Conservation (phyloP, 2,329 filamentous ascomycete species). For the Blumeria graminis region DNA sequence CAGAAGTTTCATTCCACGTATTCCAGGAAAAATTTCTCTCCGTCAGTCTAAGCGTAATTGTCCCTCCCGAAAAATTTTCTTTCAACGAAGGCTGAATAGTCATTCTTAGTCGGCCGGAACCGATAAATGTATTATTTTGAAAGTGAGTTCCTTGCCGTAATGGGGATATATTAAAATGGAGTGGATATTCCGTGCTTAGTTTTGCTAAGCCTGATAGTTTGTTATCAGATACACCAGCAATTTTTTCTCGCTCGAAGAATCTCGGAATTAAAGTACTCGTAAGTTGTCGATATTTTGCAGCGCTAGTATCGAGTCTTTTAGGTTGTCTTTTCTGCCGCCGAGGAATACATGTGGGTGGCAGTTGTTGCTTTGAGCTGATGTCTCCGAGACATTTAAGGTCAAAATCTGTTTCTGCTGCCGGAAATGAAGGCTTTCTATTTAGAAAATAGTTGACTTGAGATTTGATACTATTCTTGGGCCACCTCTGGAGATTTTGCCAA, state of each 20-base stretch:
- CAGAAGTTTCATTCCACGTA: conserved; percentile 29
- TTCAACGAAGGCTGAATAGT: not conserved
- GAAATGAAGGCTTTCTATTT: conserved; percentile 6
- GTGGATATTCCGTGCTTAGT: conserved; percentile 34
- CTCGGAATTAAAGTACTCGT: conserved; percentile 12
- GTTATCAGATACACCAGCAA: conserved; percentile 6
- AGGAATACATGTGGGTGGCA: not conserved
- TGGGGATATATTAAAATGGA: conserved; percentile 38
- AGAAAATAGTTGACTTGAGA: conserved; percentile 18
- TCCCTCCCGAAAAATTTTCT: not conserved
- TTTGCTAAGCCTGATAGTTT: conserved; percentile 31
- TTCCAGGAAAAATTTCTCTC: conserved; percentile 28
- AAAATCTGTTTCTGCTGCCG: conserved; percentile 3
- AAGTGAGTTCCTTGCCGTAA: conserved; percentile 31
- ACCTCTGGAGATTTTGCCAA: conserved; percentile 21
- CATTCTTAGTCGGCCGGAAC: conserved; percentile 22
- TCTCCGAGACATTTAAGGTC: not conserved
- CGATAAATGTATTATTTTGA: conserved; percentile 33
- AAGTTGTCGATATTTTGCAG: conserved; percentile 15
- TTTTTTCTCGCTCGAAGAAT: conserved; percentile 7
- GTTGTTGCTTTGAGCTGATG: not conserved
- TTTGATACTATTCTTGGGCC: conserved; percentile 10
- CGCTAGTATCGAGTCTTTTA: conserved; percentile 12
- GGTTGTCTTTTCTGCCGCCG: conserved; percentile 10
- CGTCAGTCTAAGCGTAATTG: conserved; percentile 16